Base-by-base conservation (phyloP, 2,329 filamentous ascomycete species). In the Lasiodiplodia gonubiensis region DNA sequence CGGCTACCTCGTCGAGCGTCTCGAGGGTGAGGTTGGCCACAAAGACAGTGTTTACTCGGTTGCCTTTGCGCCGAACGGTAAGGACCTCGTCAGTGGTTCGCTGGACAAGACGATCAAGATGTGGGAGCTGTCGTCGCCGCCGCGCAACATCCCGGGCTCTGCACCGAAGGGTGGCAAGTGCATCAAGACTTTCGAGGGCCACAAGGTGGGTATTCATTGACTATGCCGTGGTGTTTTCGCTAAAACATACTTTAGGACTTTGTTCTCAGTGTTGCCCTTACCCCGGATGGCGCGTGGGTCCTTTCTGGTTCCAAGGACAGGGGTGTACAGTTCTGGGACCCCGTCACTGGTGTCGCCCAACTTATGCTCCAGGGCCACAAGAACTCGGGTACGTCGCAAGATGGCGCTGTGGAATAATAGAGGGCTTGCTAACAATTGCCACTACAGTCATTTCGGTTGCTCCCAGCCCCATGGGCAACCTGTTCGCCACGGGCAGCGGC, bases 341-440 rank as follows among this genome's bases (percentile, higher is more conserved):
- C 95, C 23, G 88, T 90, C 74, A 97, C 93, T 23, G 95, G 94
- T 42, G 90, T 92, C 72, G 96, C 94, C 1, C 94, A 98, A 81
- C 90, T 99, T 78, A 98, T 98, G 95, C 87, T 99, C 70, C 95
- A 98, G 80, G 95, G 95, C 30, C 95, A 99, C 79, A 98, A 98
- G 86, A 98, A 98, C 81, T 97, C 93, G 12, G 87, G 88, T 89
- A 79, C 74, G 85, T 80, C 30, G 14, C 33, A 27, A 33, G 27
- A 54, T 52, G 4, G 30, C 67, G 55, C 63, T 21, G 11, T 16
- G 48, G 25, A n/a, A 37, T 27, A 65, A 21, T 37, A 27, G 69
- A 68, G 59, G 1, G 6, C 5, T 33, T 60, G 57, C 59, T 63
- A 25, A 63, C 27, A 11, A 10, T 14, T 16, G 16, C 21, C 25